Evolutionary conservation across 2,329 filamentous ascomycete species (phyloP), one percentile per base, ranked within the genome.

Genomic region (Rosellinia necatrix): DNA sequence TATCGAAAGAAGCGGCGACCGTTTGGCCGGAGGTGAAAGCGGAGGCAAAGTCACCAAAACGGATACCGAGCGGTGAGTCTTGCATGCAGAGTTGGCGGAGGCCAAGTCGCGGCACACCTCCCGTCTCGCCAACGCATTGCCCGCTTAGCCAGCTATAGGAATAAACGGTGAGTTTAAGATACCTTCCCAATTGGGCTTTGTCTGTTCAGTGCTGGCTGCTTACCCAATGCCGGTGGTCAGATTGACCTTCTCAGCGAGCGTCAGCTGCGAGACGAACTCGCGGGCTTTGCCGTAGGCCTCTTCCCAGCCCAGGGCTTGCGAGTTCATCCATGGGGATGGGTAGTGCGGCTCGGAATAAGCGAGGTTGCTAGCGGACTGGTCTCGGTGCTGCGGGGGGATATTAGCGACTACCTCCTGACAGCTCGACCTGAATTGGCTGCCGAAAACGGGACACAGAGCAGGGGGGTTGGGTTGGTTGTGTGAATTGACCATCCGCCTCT

Each of bases 161-260:
- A 30, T 13, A 25, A 41, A 44, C 10, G 38, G 52, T 56, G 3
- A 61, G 56, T 13, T 24, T 9, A 34, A 9, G 9, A 7, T 3
- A 9, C 10, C 34, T 22, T 32, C 6, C 30, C 13, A 2, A 34
- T 29, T 13, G 5, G 12, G 10, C 6, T 9, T 9, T 3, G 7
- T 10, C 12, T n/a, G n/a, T 13, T 7, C 13, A n/a, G 3, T 7
- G 0, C n/a, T 19, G 19, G 76, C 84, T 72, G 75, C 85, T 72
- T 75, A 93, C 83, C 92, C 92, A 61, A 89, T 84, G 72, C 93
- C 93, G 0, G 92, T 97, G 2, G 93, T 97, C 62, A 99, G 72
- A 72, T 97, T 97, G 73, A 97, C 91, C 77, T 96, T 97, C 73
- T 97, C 92, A 9, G 86, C 70, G 30, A 96, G 79, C 0, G 91